Base-by-base conservation (phyloP, 192 early-diverging fungal genomes). In the Backusella luteola region DNA sequence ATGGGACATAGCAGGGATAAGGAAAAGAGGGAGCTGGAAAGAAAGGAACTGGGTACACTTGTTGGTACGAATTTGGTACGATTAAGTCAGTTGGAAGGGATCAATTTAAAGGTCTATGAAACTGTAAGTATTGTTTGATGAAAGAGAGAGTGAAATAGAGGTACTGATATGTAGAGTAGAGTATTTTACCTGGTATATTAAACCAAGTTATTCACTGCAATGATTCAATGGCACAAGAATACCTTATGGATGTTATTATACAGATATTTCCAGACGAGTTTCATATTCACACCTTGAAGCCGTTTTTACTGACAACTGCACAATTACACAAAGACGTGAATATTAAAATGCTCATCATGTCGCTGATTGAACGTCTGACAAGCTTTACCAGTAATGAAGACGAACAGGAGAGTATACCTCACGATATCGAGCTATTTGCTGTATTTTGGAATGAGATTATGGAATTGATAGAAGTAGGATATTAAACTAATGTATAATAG, bases 171-270 rank as follows among this genome's bases (percentile, higher is more conserved):
- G 14, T 36, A 34, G 21, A 23, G 79, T 77, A 93, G 90, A 81
- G 85, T 1, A 94, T 99, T 77, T 84, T 99, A 66, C 98, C 98
- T 4, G 91, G 88, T 59, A 90, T 99, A 67, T 85, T 99, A 49
- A 96, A 95, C 73, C 96, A 99, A 87, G 94, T 99, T 41, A 94
- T 98, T 12, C 94, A 91, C 78, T 99, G 98, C 86, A 87, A 92
- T 67, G 98, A 99, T 84, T 91, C 97, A 17, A 94, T 99, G 67
- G 98, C 98, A 5, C 98, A 99, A 80, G 98, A 99, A 80, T 99
- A 99, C 80, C 87, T 99, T 32, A 98, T 99, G 97, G 98, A 99
- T 80, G 97, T 97, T 19, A 96, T 98, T 72, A 96, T 99, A 80
- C 98, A 99, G 85, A 93, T 94, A 14, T 99, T 99, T 77, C 95